Conservation (phyloP, 23 red algal genomes). For the Gracilaria gracilis region DNA sequence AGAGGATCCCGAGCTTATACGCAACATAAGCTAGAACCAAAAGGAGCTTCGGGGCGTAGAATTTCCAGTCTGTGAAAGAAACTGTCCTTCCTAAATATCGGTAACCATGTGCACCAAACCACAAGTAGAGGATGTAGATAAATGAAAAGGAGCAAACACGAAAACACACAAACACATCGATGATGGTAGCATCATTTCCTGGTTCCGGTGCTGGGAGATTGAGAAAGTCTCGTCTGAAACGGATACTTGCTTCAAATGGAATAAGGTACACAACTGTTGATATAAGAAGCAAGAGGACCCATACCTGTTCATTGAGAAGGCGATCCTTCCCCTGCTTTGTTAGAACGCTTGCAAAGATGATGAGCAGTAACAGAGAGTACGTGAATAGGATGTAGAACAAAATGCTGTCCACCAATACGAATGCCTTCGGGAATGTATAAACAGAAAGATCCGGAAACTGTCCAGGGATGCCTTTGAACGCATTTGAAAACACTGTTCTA, state of each 20-base stretch:
- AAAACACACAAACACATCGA: slow-evolving; percentile 34
- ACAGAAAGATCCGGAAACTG: slow-evolving; percentile 15
- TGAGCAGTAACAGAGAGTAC: slow-evolving; percentile 38
- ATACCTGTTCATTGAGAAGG: slow-evolving; percentile 77
- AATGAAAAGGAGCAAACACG: slow-evolving; percentile 45
- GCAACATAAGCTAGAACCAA: slow-evolving; percentile 35
- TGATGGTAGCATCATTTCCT: background rate
- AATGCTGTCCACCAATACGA: slow-evolving; percentile 45
- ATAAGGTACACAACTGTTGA: slow-evolving; percentile 63
- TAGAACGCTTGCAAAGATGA: slow-evolving; percentile 29
- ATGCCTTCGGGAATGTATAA: slow-evolving; percentile 40
- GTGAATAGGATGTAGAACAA: slow-evolving; percentile 40
- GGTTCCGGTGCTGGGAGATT: background rate
- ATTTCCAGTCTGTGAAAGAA: slow-evolving; percentile 61
- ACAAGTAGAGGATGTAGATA: slow-evolving; percentile 65
- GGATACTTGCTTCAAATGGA: slow-evolving; percentile 56
- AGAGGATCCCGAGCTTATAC: slow-evolving; percentile 49
- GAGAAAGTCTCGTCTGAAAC: slow-evolving; percentile 22
- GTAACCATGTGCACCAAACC: slow-evolving; percentile 64
- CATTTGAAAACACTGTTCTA: slow-evolving; percentile 35
- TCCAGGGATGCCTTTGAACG: slow-evolving; percentile 12
- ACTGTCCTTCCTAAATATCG: slow-evolving; percentile 42
- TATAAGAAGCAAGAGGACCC: slow-evolving; percentile 63
- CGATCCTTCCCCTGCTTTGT: slow-evolving; percentile 1
- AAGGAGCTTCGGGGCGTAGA: slow-evolving; percentile 77